Evolutionary conservation across 2,329 filamentous ascomycete species (phyloP).

Genomic region (Waltergamsia citrina): DNA sequence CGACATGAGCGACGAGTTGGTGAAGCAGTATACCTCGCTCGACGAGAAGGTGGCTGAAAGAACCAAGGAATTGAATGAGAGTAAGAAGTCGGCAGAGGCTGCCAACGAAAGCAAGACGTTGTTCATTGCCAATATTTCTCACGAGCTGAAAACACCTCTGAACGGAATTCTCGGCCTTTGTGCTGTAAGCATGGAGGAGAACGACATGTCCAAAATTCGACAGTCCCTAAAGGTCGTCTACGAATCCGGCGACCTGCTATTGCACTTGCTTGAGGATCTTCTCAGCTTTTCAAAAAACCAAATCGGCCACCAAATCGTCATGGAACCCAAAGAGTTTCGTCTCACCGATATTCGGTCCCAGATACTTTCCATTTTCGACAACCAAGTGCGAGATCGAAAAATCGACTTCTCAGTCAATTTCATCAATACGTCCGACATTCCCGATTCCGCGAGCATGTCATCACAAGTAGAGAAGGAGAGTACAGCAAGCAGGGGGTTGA

Average conservation of each 20-base stretch:
- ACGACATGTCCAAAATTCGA: conserved; percentile 68
- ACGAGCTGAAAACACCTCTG: conserved; percentile 83
- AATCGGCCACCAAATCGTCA: conserved; percentile 70
- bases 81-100: conserved; percentile 87
- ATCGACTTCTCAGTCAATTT: conserved; percentile 69
- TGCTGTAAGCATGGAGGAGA: conserved; percentile 85
- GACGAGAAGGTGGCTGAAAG: conserved; percentile 78
- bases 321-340: conserved; percentile 80
- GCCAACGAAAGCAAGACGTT: conserved; percentile 95
- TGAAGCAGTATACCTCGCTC: conserved; percentile 75
- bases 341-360: conserved; percentile 79
- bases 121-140: conserved; percentile 90
- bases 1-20: conserved; percentile 84
- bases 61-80: conserved; percentile 76
- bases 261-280: conserved; percentile 82
- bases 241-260: conserved; percentile 60
- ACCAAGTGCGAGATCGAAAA: conserved; percentile 71
- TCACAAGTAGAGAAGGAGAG: too few species aligned
- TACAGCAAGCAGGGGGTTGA: too few species aligned
- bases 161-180: conserved; percentile 96
- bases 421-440: conserved; percentile 25
- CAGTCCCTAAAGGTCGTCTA: conserved; percentile 81
- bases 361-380: conserved; percentile 78
- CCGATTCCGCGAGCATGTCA: too few species aligned
- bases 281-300: conserved; percentile 93